Conservation (phyloP, 345 rosid species). For the Pugionium cornutum region DNA sequence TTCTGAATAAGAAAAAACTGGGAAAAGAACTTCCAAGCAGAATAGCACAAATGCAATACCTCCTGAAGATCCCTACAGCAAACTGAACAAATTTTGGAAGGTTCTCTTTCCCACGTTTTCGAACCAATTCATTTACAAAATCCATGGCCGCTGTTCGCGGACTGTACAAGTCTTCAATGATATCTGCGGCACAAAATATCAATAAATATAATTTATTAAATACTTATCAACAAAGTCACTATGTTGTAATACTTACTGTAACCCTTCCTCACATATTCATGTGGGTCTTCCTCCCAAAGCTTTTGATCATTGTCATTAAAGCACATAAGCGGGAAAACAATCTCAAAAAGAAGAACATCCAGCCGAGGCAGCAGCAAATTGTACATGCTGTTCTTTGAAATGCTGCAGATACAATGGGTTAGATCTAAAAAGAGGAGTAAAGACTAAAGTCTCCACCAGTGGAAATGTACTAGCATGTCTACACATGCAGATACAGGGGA, state of each 20-base stretch:
- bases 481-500: neutral
- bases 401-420: constrained; percentile 52
- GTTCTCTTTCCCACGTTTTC: constrained; percentile 92
- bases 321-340: constrained; percentile 97
- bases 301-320: constrained; percentile 95
- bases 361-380: constrained; percentile 78
- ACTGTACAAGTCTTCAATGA: constrained; percentile 98
- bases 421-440: constrained; percentile 9
- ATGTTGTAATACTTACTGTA: constrained; percentile 67
- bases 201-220: constrained; percentile 22
- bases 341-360: constrained; percentile 92
- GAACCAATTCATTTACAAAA: constrained; percentile 93
- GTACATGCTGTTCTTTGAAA: constrained; percentile 83
- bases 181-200: constrained; percentile 58
- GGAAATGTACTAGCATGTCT: neutral
- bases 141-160: constrained; percentile 98
- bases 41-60: constrained; percentile 50
- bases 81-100: constrained; percentile 89
- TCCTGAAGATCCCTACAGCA: constrained; percentile 71
- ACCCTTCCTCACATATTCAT: constrained; percentile 99
- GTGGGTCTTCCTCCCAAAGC: constrained; percentile 99
- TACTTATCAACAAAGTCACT: constrained; percentile 3
- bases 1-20: constrained; percentile 18
- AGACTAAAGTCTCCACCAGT: neutral
- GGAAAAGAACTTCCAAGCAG: constrained; percentile 23